phyloP scores from a whole-genome alignment of 495 filamentous ascomycete genomes.

The Aspergillus avenaceus region DNA sequence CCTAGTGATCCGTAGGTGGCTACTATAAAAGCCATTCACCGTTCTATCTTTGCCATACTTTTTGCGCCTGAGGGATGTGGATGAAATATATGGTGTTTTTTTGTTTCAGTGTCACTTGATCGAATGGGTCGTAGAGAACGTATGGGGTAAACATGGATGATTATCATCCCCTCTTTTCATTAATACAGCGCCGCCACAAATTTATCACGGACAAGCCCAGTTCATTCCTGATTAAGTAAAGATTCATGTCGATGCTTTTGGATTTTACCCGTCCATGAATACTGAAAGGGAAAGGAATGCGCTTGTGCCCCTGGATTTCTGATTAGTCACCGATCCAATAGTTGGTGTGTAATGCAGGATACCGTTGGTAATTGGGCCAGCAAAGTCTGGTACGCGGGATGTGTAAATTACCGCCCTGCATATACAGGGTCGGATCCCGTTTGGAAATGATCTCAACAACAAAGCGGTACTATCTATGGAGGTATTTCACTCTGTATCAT shows the following conservation, averaged over 20 bases:
- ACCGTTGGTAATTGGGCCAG: slow-evolving; percentile 6
- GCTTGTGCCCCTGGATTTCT: slow-evolving; percentile 5
- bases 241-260: not conserved
- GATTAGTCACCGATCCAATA: not conserved
- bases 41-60: no score
- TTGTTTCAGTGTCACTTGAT: not conserved
- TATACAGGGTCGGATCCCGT: slow-evolving; percentile 14
- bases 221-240: not conserved
- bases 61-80: no score
- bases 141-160: not conserved
- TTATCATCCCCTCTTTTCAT: slow-evolving; percentile 8
- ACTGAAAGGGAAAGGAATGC: slow-evolving; percentile 13
- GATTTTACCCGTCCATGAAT: slow-evolving; percentile 11
- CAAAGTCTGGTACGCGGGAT: slow-evolving; percentile 10
- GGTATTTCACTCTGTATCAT: not conserved
- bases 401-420: slow-evolving; percentile 14
- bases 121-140: not conserved
- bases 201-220: not conserved
- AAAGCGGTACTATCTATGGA: not conserved
- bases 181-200: slow-evolving; percentile 4
- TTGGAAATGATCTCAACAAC: slow-evolving; percentile 3
- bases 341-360: slow-evolving; percentile 6
- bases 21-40: no score
- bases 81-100: no score
- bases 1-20: no score